A percentile compares a stretch with the other conserved stretches of the same genome.
Conservation (phyloP, 306 rosid species). For the Ormosia semicastrata region DNA sequence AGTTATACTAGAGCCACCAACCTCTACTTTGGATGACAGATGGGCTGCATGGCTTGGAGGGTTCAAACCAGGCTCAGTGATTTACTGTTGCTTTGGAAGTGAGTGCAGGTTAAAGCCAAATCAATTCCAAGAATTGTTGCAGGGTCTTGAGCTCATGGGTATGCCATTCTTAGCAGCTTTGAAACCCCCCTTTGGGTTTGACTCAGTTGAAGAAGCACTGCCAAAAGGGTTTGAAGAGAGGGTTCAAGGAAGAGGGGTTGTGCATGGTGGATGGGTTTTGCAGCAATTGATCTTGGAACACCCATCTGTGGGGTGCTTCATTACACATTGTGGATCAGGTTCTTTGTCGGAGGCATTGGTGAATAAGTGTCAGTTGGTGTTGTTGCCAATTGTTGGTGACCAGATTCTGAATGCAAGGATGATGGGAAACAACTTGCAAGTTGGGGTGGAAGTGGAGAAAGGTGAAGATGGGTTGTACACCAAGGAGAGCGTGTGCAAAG, state of each 20-base stretch:
- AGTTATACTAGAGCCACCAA: slow-evolving; percentile 18
- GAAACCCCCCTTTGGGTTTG: slow-evolving; percentile 32
- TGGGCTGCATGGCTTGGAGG: slow-evolving; percentile 18
- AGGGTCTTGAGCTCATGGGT: slow-evolving; percentile 35
- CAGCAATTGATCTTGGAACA: slow-evolving; percentile 36
- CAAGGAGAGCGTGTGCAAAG: slow-evolving; percentile 19
- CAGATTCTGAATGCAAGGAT: slow-evolving; percentile 33
- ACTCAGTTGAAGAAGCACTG: slow-evolving; percentile 27
- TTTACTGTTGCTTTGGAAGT: slow-evolving; percentile 43
- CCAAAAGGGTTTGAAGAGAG: slow-evolving; percentile 37
- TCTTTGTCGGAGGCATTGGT: slow-evolving; percentile 38
- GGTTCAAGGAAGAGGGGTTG: slow-evolving; percentile 31
- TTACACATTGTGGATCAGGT: slow-evolving; percentile 40
- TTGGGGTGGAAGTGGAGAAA: slow-evolving; percentile 45
- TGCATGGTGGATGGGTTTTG: slow-evolving; percentile 36
- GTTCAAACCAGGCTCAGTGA: slow-evolving; percentile 15
- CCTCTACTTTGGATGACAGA: slow-evolving; percentile 28
- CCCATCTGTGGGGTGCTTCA: slow-evolving; percentile 40
- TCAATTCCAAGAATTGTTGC: slow-evolving; percentile 27
- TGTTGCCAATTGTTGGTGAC: slow-evolving; percentile 31
- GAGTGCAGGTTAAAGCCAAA: slow-evolving; percentile 29
- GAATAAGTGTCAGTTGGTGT: slow-evolving; percentile 35
- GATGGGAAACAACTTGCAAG: slow-evolving; percentile 31
- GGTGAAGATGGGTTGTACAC: slow-evolving; percentile 35
- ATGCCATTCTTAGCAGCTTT: slow-evolving; percentile 35